Base-by-base conservation (phyloP, 768 basidiomycete genomes). In the Lactarius evosmus region DNA sequence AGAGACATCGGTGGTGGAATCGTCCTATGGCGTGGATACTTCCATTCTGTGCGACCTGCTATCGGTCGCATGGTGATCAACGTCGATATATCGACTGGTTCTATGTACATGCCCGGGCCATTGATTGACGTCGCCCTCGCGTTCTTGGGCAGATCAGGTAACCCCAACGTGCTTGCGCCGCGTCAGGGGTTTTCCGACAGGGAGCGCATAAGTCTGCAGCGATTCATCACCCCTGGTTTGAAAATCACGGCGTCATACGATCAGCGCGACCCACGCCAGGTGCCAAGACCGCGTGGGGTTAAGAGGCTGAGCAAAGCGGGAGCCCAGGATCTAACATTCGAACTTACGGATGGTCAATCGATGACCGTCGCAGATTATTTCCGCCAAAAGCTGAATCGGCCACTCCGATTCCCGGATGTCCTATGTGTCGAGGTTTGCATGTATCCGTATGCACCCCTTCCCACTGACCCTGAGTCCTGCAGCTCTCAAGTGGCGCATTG, bases 1-100 rank as follows among this genome's bases (percentile, higher is more conserved):
- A 80, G 76, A 52, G 74, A 76, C 55, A 83, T 91, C 29, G 87
- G 89, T 0, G 70, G 72, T 0, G 90, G 91, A 0, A 78, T 93
- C 3, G 80, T 84, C 16, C 78, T 91, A 0, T 89, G 89, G 89
- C 80, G 90, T 3, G 91, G 91, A 0, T 91, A 88, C 60, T 92
- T 93, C 74, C 91, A 92, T 71, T 88, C 87, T 0, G 80, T 91
- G 14, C 80, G 91, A 25, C 89, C 90, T 4, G 83, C 82, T 0
- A 79, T 85, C 19, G 84, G 84, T 0, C 76, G 76, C 0, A 81
- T 93, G 69, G 72, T 91, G 30, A 77, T 92, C 67, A 93, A 92
- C 62, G 80, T 93, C 66, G 91, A 93, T 65, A 88, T 91, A 53
- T 84, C 86, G 0, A 89, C 89, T 0, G 90, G 86, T 0, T 81